phyloP scores from a whole-genome alignment of 768 basidiomycete species.

The Rubroboletus satanas region DNA sequence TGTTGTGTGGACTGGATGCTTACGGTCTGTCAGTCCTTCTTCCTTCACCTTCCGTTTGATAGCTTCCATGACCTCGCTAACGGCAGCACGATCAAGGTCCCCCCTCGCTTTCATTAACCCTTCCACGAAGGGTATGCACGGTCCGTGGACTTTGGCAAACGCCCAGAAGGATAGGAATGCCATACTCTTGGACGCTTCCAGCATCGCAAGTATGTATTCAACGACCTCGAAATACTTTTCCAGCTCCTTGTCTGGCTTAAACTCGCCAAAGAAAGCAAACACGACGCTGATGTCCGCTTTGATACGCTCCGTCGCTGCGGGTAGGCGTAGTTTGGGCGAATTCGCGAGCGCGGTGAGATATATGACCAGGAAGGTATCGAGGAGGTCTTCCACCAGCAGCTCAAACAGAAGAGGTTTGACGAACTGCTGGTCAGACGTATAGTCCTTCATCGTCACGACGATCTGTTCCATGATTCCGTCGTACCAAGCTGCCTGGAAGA shows the following conservation, averaged over 20 bases:
- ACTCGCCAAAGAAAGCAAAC: conserved; percentile 75
- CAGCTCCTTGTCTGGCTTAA: conserved; percentile 76
- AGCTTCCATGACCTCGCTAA: conserved; percentile 90
- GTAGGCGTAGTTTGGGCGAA: conserved; percentile 82
- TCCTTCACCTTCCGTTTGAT: conserved; percentile 91
- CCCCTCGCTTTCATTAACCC: conserved; percentile 83
- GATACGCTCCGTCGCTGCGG: conserved; percentile 78
- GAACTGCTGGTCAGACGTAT: conserved; percentile 90
- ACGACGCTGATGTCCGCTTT: conserved; percentile 74
- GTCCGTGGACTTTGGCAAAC: conserved; percentile 92
- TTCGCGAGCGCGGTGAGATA: conserved; percentile 88
- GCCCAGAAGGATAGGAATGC: conserved; percentile 91
- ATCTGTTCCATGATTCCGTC: conserved; percentile 85
- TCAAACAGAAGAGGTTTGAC: conserved; percentile 90
- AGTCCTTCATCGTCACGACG: conserved; percentile 93
- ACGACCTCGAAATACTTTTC: conserved; percentile 82
- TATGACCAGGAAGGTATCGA: conserved; percentile 84
- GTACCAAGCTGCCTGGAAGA: conserved; percentile 89
- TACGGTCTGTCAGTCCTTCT: conserved; percentile 78
- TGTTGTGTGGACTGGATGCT: conserved; percentile 31
- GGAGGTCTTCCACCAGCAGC: conserved; percentile 85
- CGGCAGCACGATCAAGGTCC: conserved; percentile 86
- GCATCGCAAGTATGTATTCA: conserved; percentile 74
- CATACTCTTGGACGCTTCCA: conserved; percentile 85
- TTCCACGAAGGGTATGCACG: conserved; percentile 89